phyloP scores from a whole-genome alignment of 192 early-diverging fungal species.

The Obelidium mucronatum region DNA sequence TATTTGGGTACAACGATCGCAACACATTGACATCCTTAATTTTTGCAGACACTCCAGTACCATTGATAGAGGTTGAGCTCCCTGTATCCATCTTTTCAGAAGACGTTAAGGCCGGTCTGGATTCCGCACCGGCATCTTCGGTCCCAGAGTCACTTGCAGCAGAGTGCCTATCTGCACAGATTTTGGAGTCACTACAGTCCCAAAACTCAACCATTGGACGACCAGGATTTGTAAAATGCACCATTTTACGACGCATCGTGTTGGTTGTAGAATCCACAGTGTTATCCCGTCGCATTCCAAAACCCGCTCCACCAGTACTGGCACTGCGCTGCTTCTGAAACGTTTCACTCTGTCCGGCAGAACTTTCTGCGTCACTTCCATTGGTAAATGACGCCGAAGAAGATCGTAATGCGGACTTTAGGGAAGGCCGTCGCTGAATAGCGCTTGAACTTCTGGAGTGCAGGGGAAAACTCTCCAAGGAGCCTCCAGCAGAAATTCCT shows the following conservation, averaged over 20 bases:
- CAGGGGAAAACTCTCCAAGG: too few species aligned
- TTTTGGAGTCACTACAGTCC: slow-evolving; percentile 15
- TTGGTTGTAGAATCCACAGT: background rate
- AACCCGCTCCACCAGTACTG: background rate
- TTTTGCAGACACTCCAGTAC: background rate
- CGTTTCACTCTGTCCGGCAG: background rate
- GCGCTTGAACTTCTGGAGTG: background rate
- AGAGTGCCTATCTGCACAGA: background rate
- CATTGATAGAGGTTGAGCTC: background rate
- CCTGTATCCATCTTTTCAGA: background rate
- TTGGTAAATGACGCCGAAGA: background rate
- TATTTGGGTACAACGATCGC: slow-evolving; percentile 21
- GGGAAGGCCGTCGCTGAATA: background rate
- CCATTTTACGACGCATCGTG: slow-evolving; percentile 4
- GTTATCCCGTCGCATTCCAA: background rate
- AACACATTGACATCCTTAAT: slow-evolving; percentile 9
- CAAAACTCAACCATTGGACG: slow-evolving; percentile 40
- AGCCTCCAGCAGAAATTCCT: too few species aligned
- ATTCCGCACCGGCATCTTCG: background rate
- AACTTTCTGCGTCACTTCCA: background rate
- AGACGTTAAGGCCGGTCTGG: background rate
- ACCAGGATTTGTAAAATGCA: slow-evolving; percentile 32
- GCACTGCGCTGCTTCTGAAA: background rate
- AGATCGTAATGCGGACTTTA: slow-evolving; percentile 7
- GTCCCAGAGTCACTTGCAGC: background rate